Evolutionary conservation across 2,329 filamentous ascomycete species (phyloP), one percentile per base, ranked within the genome.

Genomic region (Diaporthe amygdali): DNA sequence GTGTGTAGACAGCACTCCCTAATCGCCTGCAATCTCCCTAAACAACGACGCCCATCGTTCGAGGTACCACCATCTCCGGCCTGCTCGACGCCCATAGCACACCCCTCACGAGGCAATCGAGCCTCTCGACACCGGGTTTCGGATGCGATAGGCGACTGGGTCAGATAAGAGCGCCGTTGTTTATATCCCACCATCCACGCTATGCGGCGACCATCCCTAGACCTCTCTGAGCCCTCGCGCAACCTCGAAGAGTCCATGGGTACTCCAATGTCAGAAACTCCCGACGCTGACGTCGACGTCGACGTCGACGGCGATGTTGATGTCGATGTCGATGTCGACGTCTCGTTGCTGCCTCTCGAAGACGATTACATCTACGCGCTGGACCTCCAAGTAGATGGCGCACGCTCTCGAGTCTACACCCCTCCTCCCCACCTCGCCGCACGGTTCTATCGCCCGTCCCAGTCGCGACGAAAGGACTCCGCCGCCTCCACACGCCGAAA

Each of bases 401-500:
- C 55, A 69, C 75, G 25, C 77, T 80, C 61, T 46, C 79, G 78
- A 70, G 79, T 85, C 74, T 87, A 89, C 78, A 89, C 90, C 66
- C 93, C 93, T 55, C 93, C 93, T 67, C 91, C 93, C 37, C 92
- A 91, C 78, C 92, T 95, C 78, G 93, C 93, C 76, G 93, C 93
- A 68, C 92, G 93, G 74, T 94, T 96, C 84, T 93, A 93, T 81
- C 88, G 91, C 72, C 89, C 88, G 44, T 89, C 86, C 5, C 90
- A 90, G 75, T 88, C 86, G 74, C 90, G 92, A 75, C 91, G 92
- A 76, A 93, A 92, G 80, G 91, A 92, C 70, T 95, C 93, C 30
- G 92, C 93, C 17, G 90, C 93, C 30, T 95, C 93, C 2, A 95
- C 93, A 37, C 91, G 93, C 74, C 91, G 93, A 73, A 95, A 94